These are phyloP conservation scores for Terfezia claveryi DNA, from an alignment of 495 filamentous ascomycete genomes.

Conservation along the genomic window DNA sequence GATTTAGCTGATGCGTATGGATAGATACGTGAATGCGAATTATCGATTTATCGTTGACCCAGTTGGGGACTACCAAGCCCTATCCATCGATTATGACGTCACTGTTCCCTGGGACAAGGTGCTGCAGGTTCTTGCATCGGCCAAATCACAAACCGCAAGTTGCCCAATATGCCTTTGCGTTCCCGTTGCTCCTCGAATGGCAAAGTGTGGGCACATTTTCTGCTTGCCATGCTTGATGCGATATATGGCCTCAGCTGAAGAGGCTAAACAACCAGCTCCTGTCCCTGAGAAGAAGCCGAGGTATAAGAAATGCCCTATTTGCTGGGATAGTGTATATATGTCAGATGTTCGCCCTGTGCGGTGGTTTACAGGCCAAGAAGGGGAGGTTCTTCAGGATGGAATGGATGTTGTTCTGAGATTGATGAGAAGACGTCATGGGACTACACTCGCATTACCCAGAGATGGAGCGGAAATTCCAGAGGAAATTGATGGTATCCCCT, in stretches of 20 bases:
- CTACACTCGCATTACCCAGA: constrained; percentile 65
- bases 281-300: constrained; percentile 46
- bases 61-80: constrained; percentile 49
- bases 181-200: constrained; percentile 89
- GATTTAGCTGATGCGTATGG: not conserved
- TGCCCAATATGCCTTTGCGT: constrained; percentile 81
- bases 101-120: constrained; percentile 81
- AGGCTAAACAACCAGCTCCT: constrained; percentile 26
- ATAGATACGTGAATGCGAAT: constrained; percentile 82
- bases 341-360: constrained; percentile 76
- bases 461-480: constrained; percentile 48
- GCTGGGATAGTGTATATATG: constrained; percentile 70
- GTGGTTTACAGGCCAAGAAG: constrained; percentile 81
- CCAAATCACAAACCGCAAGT: constrained; percentile 62
- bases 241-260: constrained; percentile 78
- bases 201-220: constrained; percentile 92
- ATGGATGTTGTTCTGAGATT: constrained; percentile 73
- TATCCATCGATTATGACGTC: constrained; percentile 70
- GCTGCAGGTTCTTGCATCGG: constrained; percentile 74
- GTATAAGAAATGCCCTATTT: constrained; percentile 93
- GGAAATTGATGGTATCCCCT: constrained; percentile 56
- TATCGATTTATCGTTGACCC: constrained; percentile 92
- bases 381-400: constrained; percentile 52
- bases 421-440: constrained; percentile 54
- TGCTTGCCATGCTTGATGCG: constrained; percentile 83